Evolutionary conservation across 2,329 filamentous ascomycete genomes (phyloP).

Genomic region (Cytospora leucostoma): DNA sequence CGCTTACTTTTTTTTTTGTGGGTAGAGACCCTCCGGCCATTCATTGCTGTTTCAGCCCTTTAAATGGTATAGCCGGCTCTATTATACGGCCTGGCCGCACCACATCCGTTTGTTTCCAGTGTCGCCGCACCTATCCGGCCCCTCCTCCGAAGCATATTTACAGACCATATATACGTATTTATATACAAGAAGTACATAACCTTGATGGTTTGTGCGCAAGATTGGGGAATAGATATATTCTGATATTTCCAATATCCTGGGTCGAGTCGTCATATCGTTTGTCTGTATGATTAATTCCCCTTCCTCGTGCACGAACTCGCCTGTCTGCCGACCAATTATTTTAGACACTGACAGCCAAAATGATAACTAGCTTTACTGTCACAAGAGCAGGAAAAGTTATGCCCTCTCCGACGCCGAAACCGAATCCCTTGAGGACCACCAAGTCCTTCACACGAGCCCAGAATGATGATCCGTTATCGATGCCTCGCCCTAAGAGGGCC

Average conservation of each 20-base stretch:
- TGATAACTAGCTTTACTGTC: slow-evolving; percentile 35
- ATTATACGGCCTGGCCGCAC: slow-evolving; percentile 12
- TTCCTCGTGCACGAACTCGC: background rate
- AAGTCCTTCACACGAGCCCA: slow-evolving; percentile 33
- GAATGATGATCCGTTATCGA: slow-evolving; percentile 23
- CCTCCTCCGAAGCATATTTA: background rate
- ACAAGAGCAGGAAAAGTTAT: slow-evolving; percentile 26
- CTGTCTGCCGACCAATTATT: slow-evolving; percentile 23
- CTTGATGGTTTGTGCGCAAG: slow-evolving; percentile 13
- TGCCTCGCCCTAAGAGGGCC: slow-evolving; percentile 45
- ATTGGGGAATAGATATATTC: background rate
- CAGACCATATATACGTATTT: background rate
- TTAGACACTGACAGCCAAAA: slow-evolving; percentile 28
- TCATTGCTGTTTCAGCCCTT: slow-evolving; percentile 21
- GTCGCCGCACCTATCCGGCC: slow-evolving; percentile 10
- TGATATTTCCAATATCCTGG: slow-evolving; percentile 4
- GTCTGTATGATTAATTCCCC: slow-evolving; percentile 11
- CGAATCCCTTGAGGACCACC: slow-evolving; percentile 35
- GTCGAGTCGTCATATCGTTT: slow-evolving; percentile 15
- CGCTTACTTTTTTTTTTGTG: slow-evolving; percentile 15
- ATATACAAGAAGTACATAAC: slow-evolving; percentile 4
- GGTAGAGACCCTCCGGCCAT: background rate
- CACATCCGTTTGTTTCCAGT: background rate
- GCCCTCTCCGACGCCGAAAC: slow-evolving; percentile 23
- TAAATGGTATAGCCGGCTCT: slow-evolving; percentile 20